Evolutionary conservation across 2,329 filamentous ascomycete species (phyloP).

Genomic region (Davidsoniella neocaledoniae): DNA sequence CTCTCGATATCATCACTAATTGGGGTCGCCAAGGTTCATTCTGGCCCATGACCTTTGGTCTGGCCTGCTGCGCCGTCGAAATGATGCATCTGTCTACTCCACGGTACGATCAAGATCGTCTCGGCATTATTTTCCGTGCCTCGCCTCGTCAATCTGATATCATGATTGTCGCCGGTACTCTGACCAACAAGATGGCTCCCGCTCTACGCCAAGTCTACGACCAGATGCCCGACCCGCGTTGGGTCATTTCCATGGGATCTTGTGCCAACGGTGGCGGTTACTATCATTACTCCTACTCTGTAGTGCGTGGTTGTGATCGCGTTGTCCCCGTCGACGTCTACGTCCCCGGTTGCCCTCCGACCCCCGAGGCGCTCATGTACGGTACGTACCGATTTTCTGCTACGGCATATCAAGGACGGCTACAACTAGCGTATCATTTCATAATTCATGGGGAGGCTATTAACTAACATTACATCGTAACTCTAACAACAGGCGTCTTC

Average conservation of each 20-base stretch:
- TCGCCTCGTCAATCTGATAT: slow-evolving; percentile 78
- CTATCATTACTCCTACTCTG: slow-evolving; percentile 73
- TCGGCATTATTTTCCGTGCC: slow-evolving; percentile 81
- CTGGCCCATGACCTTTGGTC: slow-evolving; percentile 79
- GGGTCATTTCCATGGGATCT: slow-evolving; percentile 71
- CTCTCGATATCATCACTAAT: slow-evolving; percentile 63
- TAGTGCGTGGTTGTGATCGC: slow-evolving; percentile 58
- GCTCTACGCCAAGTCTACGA: slow-evolving; percentile 84
- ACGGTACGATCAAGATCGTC: slow-evolving; percentile 74
- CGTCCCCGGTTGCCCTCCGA: slow-evolving; percentile 55
- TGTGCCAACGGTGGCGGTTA: slow-evolving; percentile 76
- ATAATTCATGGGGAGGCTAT: too few relatives aligned
- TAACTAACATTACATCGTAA: neutral
- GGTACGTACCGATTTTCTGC: slow-evolving; percentile 19
- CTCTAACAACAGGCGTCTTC: slow-evolving; percentile 33
- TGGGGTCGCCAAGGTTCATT: slow-evolving; percentile 73
- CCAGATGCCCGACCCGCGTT: slow-evolving; percentile 84
- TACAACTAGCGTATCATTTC: too few relatives aligned
- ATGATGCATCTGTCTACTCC: slow-evolving; percentile 88
- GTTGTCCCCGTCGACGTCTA: slow-evolving; percentile 69
- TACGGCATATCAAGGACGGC: neutral
- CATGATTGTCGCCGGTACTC: slow-evolving; percentile 84
- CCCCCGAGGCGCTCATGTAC: slow-evolving; percentile 46
- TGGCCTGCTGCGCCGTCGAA: slow-evolving; percentile 77
- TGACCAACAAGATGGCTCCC: slow-evolving; percentile 94